These are phyloP conservation scores for Boletus rubroflammeus DNA, from an alignment of 768 basidiomycete species.

Conservation along the genomic window DNA sequence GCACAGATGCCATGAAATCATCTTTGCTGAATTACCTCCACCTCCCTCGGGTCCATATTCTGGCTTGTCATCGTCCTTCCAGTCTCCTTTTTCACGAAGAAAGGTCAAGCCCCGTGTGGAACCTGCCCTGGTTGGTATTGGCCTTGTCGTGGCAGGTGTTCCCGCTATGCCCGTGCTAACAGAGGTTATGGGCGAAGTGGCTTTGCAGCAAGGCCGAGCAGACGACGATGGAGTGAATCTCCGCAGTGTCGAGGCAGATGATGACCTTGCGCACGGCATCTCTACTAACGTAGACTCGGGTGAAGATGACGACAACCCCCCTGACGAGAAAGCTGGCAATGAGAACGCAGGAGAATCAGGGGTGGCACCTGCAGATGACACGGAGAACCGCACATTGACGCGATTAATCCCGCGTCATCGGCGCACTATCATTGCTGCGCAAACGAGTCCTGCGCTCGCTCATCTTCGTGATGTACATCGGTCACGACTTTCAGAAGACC, in stretches of 20 bases:
- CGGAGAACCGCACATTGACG: slow-evolving; percentile 13
- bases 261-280: slow-evolving; percentile 35
- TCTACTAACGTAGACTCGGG: slow-evolving; percentile 19
- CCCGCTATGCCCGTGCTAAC: slow-evolving; percentile 76
- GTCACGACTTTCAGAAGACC: slow-evolving; percentile 66
- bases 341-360: slow-evolving; percentile 19
- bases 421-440: slow-evolving; percentile 58
- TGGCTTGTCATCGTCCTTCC: slow-evolving; percentile 47
- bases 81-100: slow-evolving; percentile 47
- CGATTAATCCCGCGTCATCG: slow-evolving; percentile 32
- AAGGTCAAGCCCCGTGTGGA: slow-evolving; percentile 71
- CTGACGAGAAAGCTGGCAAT: slow-evolving; percentile 39
- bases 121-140: slow-evolving; percentile 82
- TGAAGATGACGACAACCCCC: slow-evolving; percentile 44
- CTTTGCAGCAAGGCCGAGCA: slow-evolving; percentile 83
- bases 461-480: slow-evolving; percentile 51
- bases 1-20: slow-evolving; percentile 92
- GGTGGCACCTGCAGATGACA: slow-evolving; percentile 3
- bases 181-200: slow-evolving; percentile 74
- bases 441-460: slow-evolving; percentile 70
- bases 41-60: slow-evolving; percentile 67
- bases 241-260: slow-evolving; percentile 46
- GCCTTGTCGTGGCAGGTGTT: slow-evolving; percentile 70
- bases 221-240: slow-evolving; percentile 55
- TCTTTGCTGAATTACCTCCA: slow-evolving; percentile 82